Conservation (phyloP, 192 early-diverging fungal genomes). For the Allomyces arbusculus region DNA sequence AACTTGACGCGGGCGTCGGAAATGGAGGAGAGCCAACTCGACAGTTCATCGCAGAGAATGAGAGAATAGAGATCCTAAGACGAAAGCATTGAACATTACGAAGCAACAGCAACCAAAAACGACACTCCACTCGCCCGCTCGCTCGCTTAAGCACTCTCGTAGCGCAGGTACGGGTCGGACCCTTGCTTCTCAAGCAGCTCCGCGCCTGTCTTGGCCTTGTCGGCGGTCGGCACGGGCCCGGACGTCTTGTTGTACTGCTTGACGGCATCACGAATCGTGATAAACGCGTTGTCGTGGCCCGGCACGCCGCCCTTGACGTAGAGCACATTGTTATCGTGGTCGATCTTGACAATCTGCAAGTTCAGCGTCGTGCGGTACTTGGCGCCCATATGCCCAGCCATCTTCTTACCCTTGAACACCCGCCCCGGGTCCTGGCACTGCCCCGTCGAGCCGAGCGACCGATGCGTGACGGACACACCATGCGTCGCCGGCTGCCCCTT, state of each 20-base stretch:
- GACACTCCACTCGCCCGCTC: too few relatives aligned
- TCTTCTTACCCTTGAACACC: constrained; percentile 93
- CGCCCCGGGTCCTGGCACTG: constrained; percentile 61
- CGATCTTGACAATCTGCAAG: constrained; percentile 69
- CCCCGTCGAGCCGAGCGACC: constrained; percentile 75
- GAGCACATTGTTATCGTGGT: constrained; percentile 61
- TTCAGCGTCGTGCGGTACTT: constrained; percentile 59
- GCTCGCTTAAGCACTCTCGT: background rate
- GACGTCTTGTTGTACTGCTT: constrained; percentile 30
- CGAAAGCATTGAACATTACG: too few relatives aligned
- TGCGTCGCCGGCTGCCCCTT: constrained; percentile 80
- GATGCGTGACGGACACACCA: constrained; percentile 76
- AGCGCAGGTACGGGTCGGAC: background rate
- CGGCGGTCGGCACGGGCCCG: background rate
- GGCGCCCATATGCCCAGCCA: constrained; percentile 90
- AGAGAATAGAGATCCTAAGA: too few relatives aligned
- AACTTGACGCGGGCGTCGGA: too few relatives aligned
- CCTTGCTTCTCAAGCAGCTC: background rate
- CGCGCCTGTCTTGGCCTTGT: background rate
- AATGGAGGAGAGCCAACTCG: too few relatives aligned
- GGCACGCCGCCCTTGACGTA: constrained; percentile 87
- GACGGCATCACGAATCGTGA: constrained; percentile 72
- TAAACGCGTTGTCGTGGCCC: constrained; percentile 63
- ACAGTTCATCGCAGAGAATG: too few relatives aligned
- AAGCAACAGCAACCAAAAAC: too few relatives aligned